Conservation (phyloP, 306 rosid species). For the Bauhinia variegata region DNA sequence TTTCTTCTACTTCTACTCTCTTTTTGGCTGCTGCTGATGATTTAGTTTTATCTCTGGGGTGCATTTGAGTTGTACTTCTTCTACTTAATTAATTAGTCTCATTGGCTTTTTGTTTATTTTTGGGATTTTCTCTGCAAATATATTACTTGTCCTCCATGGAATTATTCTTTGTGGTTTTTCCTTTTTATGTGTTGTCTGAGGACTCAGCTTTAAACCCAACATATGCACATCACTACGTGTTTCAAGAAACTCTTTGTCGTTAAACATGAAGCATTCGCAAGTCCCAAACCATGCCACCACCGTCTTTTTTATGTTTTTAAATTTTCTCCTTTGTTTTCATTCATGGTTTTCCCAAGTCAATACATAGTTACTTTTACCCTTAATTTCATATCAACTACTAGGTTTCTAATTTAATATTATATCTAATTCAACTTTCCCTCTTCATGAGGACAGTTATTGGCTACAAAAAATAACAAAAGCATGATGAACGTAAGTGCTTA, state of each 20-base stretch:
- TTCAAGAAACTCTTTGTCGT: conserved; percentile 26
- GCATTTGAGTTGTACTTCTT: conserved; percentile 20
- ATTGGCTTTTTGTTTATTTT: conserved; percentile 34
- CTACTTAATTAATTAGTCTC: conserved; percentile 37
- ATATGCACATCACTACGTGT: conserved; percentile 33
- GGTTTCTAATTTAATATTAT: conserved; percentile 3
- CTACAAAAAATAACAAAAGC: no score
- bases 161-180: conserved; percentile 13
- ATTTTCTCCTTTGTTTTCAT: not conserved
- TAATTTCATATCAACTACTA: conserved; percentile 8
- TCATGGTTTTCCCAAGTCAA: not conserved
- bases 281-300: not conserved
- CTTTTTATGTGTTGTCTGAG: conserved; percentile 31
- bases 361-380: conserved; percentile 28
- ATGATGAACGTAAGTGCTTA: not conserved
- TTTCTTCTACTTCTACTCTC: no score
- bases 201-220: conserved; percentile 31
- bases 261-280: conserved; percentile 27
- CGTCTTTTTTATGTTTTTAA: no score
- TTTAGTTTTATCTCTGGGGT: conserved; percentile 11
- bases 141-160: conserved; percentile 27
- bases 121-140: conserved; percentile 21
- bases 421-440: conserved; percentile 3
- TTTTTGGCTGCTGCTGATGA: conserved; percentile 16
- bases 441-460: no score